A percentile compares a stretch with the other conserved stretches of the same genome.
Evolutionary conservation across 208 protist species (phyloP).

Genomic region (Acanthamoeba triangularis): DNA sequence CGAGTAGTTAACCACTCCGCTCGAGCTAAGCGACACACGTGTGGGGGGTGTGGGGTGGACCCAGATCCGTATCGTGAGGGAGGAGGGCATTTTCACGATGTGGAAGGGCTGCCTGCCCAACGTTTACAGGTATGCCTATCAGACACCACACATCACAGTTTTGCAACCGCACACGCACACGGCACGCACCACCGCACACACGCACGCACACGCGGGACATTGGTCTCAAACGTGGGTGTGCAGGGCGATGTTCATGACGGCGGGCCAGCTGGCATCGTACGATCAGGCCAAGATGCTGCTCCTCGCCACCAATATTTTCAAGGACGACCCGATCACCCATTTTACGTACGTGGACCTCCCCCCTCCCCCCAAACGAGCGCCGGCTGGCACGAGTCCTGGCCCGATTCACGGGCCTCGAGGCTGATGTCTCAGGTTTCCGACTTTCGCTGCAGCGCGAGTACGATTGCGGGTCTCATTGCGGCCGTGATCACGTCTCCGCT

Average conservation of each 20-base stretch:
- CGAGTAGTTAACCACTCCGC: background rate
- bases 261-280: conserved; percentile 85
- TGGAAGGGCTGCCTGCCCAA: conserved; percentile 81
- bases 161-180: background rate
- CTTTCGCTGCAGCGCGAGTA: conserved; percentile 77
- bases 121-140: conserved; percentile 78
- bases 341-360: conserved; percentile 41
- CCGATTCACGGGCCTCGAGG: background rate
- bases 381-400: background rate
- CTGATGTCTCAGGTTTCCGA: no score
- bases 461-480: conserved; percentile 82
- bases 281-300: conserved; percentile 85
- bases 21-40: background rate
- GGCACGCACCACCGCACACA: no score
- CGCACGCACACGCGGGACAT: no score
- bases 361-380: no score
- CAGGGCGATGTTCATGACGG: conserved; percentile 86
- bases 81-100: conserved; percentile 83
- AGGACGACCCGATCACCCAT: conserved; percentile 79
- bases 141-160: no score
- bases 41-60: no score
- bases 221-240: no score
- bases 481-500: conserved; percentile 83
- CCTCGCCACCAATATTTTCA: conserved; percentile 73
- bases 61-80: conserved; percentile 79